A percentile compares a stretch with the other conserved stretches of the same genome.
Evolutionary conservation across 1,284 basidiomycete species (phyloP).

Genomic region (Trichosporon sp.): DNA sequence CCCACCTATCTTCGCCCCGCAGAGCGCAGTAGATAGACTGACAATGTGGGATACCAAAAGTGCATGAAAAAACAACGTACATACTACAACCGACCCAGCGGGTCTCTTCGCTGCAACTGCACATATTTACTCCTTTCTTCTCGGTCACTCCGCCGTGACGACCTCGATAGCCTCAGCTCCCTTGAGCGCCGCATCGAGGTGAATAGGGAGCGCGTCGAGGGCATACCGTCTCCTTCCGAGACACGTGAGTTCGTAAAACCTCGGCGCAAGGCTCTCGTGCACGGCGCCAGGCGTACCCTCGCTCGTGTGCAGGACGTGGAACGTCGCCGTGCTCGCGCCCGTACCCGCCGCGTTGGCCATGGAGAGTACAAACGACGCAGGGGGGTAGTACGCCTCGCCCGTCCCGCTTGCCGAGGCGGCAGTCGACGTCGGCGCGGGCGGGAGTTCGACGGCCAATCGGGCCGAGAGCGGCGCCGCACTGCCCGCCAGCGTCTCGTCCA

Average conservation of each 20-base stretch:
- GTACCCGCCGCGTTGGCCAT: slow-evolving; percentile 27
- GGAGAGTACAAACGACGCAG: slow-evolving; percentile 39
- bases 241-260: slow-evolving; percentile 21
- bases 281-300: background rate
- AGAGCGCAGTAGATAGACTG: no score
- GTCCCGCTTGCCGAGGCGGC: background rate
- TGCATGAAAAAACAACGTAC: slow-evolving; percentile 3
- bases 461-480: slow-evolving; percentile 26
- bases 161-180: slow-evolving; percentile 10
- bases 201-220: slow-evolving; percentile 21
- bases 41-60: background rate
- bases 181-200: slow-evolving; percentile 17
- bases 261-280: slow-evolving; percentile 14
- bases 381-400: slow-evolving; percentile 35
- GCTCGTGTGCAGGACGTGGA: slow-evolving; percentile 35
- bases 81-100: background rate
- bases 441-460: slow-evolving; percentile 30
- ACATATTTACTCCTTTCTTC: no score
- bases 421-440: background rate
- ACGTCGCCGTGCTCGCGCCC: slow-evolving; percentile 30
- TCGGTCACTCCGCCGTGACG: background rate
- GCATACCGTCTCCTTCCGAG: slow-evolving; percentile 20
- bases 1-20: no score
- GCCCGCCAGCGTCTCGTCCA: slow-evolving; percentile 42
- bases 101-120: background rate